Evolutionary conservation across 2,329 filamentous ascomycete species (phyloP), one percentile per base, ranked within the genome.

Genomic region (Colletotrichum australisinense): DNA sequence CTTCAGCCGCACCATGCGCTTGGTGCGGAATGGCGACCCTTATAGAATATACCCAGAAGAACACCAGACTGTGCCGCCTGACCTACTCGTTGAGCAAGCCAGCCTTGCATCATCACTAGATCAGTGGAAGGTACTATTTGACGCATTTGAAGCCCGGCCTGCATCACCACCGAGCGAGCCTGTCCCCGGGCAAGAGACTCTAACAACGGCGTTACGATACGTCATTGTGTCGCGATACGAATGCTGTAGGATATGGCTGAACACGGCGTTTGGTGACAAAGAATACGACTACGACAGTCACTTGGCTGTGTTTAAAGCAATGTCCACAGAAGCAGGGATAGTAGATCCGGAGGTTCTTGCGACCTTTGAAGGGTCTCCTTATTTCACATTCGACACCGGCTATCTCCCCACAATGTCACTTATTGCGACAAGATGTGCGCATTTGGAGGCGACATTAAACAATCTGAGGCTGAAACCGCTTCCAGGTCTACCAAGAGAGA

Each of bases 361-460:
- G 1, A n/a, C 38, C 0, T 67, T 66, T 16, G 19, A 38, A 3
- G 60, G 32, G 1, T 52, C 63, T 12, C 62, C 63, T 1, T 38
- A 32, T 0, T 66, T 67, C 26, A 60, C 35, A 12, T 38, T 49
- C 11, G 68, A 67, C 16, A 30, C n/a, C 8, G 68, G 68, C 12
- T 67, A 67, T 19, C 28, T 71, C 9, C 68, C 68, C 1, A 49
- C 62, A 9, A 71, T 67, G 6, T 53, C 64, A 1, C 8, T 71
- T n/a, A 32, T 32, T 16, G 49, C 56, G 14, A 57, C 56, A 2
- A 59, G 46, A 30, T 71, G 68, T 26, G n/a, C 19, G 16, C 68
- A 67, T n/a, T 22, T 71, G 19, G 56, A 71, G 26, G 28, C 63
- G 6, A 32, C 63, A 3, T 22, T 71, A 12, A 46, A n/a, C 30